Evolutionary conservation across 2,329 filamentous ascomycete species (phyloP), one percentile per base, ranked within the genome.

Genomic region (Cytospora paraplurivora): DNA sequence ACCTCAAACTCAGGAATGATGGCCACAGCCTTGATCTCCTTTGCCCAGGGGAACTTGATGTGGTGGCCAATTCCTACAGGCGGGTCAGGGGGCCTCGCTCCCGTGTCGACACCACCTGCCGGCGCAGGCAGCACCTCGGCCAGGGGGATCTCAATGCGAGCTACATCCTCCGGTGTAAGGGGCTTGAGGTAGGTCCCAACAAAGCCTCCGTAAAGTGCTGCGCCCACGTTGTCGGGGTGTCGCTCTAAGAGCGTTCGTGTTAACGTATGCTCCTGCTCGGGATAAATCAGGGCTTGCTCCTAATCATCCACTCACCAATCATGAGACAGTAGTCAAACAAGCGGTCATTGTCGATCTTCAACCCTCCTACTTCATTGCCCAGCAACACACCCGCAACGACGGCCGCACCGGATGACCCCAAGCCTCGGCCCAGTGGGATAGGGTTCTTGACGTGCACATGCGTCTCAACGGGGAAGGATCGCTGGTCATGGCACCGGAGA

Each of bases 1-100:
- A 98, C 93, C 75, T 97, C 91, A 73, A 98, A 99, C 71, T 97
- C 86, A 10, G 95, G 95, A 66, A 99, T 97, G 71, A 99, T 94
- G 69, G 93, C 93, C 68, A 99, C 89, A 67, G 93, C 94, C 81
- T 97, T 98, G 82, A 99, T 97, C 76, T 96, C 92, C 68, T 88
- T 87, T 63, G 92, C 90, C 94, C 94, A 98, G 50, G 88, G 87
- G 77, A 97, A 98, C 76, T 93, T 94, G 78, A 96, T 93, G 80
- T 96, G 96, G 76, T 97, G 93, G 56, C 94, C 95, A 71, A 99
- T 98, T 71, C 93, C 91, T 69, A 89, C 75, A 2, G 95, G 95
- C n/a, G 95, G 95, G 73, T 92, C 85, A 6, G 95, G 94, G 21
- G 95, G 95, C 69, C 82, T 88, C 71, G 90, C 83, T 49, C 95